A percentile compares a stretch with the other conserved stretches of the same genome.
These are phyloP conservation scores for Dillenia turbinata DNA, from an alignment of 164 flowering plant species.

Conservation along the genomic window DNA sequence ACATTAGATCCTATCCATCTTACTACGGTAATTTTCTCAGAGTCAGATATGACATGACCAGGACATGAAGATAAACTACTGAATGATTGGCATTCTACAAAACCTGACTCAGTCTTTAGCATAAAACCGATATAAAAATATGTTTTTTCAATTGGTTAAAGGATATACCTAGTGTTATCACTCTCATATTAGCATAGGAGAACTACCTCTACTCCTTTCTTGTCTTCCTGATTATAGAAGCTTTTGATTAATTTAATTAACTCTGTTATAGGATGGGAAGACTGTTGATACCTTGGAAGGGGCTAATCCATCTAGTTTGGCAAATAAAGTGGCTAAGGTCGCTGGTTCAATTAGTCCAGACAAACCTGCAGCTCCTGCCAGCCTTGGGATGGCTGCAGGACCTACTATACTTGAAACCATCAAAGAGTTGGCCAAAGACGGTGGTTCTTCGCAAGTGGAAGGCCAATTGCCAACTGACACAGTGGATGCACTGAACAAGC, in stretches of 20 bases:
- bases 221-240: too few relatives aligned
- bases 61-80: too few relatives aligned
- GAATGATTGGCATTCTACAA: too few relatives aligned
- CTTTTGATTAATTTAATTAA: neutral
- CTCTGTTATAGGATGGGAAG: slow-evolving; percentile 63
- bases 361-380: slow-evolving; percentile 82
- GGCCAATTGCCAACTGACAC: slow-evolving; percentile 20
- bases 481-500: slow-evolving; percentile 34
- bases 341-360: slow-evolving; percentile 47
- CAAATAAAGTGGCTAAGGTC: slow-evolving; percentile 83
- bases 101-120: too few relatives aligned
- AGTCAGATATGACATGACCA: too few relatives aligned
- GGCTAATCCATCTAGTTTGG: slow-evolving; percentile 88
- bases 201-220: too few relatives aligned
- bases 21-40: too few relatives aligned
- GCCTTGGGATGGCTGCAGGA: slow-evolving; percentile 91
- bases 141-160: too few relatives aligned
- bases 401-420: slow-evolving; percentile 71
- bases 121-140: too few relatives aligned
- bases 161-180: too few relatives aligned
- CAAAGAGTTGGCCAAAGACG: slow-evolving; percentile 48
- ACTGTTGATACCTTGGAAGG: slow-evolving; percentile 78
- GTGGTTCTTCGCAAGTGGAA: slow-evolving; percentile 31
- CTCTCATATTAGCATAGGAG: too few relatives aligned
- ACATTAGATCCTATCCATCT: too few relatives aligned